Conservation (phyloP, 176 grass and related monocot species). For the Carex kokanica region DNA sequence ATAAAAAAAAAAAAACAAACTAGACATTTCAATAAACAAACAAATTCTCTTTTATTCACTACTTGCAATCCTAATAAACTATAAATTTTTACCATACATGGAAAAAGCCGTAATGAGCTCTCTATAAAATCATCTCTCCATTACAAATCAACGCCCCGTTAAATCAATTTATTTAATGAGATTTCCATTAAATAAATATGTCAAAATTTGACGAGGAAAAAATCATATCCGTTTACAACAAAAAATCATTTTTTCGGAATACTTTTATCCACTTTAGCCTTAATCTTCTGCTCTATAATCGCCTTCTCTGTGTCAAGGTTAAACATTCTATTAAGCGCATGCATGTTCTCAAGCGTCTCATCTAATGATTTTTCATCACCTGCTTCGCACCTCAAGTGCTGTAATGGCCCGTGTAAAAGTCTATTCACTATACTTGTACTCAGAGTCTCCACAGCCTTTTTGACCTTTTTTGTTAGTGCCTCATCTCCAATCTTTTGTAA, state of each 20-base stretch:
- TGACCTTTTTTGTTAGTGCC: conserved; percentile 60
- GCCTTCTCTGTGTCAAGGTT: conserved; percentile 66
- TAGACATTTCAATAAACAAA: background rate
- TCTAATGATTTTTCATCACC: conserved; percentile 66
- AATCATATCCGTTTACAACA: conserved; percentile 3
- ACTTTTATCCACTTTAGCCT: conserved; percentile 78
- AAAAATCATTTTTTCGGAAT: conserved; percentile 11
- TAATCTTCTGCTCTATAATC: conserved; percentile 84
- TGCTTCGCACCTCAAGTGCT: conserved; percentile 75
- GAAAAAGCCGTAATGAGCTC: background rate
- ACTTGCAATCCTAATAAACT: conserved; percentile 7
- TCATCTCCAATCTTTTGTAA: conserved; percentile 77
- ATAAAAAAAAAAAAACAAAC: background rate
- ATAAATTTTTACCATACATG: background rate
- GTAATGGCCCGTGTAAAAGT: conserved; percentile 77
- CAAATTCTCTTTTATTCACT: conserved; percentile 7
- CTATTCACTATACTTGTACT: conserved; percentile 80
- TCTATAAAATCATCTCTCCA: background rate
- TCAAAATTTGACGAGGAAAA: conserved; percentile 3
- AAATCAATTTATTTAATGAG: background rate
- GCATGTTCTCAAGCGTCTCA: conserved; percentile 83
- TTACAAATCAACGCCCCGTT: background rate
- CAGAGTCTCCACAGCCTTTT: conserved; percentile 64
- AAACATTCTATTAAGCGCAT: conserved; percentile 89
- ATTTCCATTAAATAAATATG: background rate